A percentile compares a stretch with the other conserved stretches of the same genome.
phyloP scores from a whole-genome alignment of 495 filamentous ascomycete genomes.

The Trichocladium uniseriatum region DNA sequence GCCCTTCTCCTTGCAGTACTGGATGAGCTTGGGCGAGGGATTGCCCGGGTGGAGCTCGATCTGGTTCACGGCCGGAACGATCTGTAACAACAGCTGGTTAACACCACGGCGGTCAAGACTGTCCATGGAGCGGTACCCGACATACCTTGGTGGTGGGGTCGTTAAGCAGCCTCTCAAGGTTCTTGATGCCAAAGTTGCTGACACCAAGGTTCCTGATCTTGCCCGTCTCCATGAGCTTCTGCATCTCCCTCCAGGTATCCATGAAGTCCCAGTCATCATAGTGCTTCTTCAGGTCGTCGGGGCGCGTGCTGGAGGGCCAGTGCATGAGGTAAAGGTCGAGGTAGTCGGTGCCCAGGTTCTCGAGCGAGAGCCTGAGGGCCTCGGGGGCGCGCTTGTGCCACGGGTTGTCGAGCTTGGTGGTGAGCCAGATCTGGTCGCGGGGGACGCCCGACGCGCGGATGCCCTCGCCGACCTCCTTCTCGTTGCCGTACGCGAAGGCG shows the following conservation, averaged over 20 bases:
- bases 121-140: not conserved
- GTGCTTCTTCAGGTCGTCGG: constrained; percentile 32
- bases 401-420: constrained; percentile 79
- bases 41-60: constrained; percentile 83
- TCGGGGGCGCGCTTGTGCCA: constrained; percentile 61
- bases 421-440: constrained; percentile 73
- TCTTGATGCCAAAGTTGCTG: constrained; percentile 62
- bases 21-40: constrained; percentile 69
- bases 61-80: constrained; percentile 79
- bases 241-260: constrained; percentile 77
- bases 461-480: constrained; percentile 70
- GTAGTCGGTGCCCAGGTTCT: constrained; percentile 62
- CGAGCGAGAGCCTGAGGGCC: constrained; percentile 59
- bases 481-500: constrained; percentile 79
- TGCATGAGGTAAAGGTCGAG: constrained; percentile 83
- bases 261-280: constrained; percentile 64
- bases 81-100: constrained; percentile 37
- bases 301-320: constrained; percentile 55
- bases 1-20: constrained; percentile 57
- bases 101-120: constrained; percentile 4
- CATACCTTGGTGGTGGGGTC: constrained; percentile 42
- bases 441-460: constrained; percentile 73
- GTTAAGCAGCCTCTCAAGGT: constrained; percentile 59
- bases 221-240: constrained; percentile 69
- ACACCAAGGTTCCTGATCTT: constrained; percentile 77